Evolutionary conservation across 768 basidiomycete species (phyloP).

Genomic region (Tylopilus sp.): DNA sequence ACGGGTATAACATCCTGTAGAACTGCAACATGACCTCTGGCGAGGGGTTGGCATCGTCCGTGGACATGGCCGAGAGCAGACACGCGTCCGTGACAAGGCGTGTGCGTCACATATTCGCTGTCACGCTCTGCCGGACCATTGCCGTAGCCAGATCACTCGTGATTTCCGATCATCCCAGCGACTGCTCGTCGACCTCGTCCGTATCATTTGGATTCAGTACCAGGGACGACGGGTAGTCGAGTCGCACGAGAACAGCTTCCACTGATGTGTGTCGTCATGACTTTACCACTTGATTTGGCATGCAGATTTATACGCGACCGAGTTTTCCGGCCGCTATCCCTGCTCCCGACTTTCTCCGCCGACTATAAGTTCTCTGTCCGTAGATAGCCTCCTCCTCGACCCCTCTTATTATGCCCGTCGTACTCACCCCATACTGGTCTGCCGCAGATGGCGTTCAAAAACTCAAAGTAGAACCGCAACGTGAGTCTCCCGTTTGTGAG

Average conservation of each 20-base stretch:
- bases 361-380: background rate
- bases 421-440: slow-evolving; percentile 68
- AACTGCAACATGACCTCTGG: slow-evolving; percentile 73
- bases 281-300: slow-evolving; percentile 1
- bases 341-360: slow-evolving; percentile 12
- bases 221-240: background rate
- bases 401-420: slow-evolving; percentile 44
- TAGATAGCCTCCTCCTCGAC: background rate
- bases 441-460: slow-evolving; percentile 61
- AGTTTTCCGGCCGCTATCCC: background rate
- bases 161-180: too few relatives aligned
- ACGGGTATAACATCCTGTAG: slow-evolving; percentile 91
- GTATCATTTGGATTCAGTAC: too few relatives aligned
- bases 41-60: slow-evolving; percentile 32
- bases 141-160: too few relatives aligned
- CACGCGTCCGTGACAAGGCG: slow-evolving; percentile 13
- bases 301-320: background rate
- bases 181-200: too few relatives aligned
- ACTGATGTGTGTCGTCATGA: slow-evolving; percentile 1
- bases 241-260: background rate
- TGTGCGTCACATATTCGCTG: slow-evolving; percentile 20
- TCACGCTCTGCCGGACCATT: too few relatives aligned
- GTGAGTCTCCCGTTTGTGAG: slow-evolving; percentile 32
- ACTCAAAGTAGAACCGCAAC: slow-evolving; percentile 56
- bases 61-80: slow-evolving; percentile 7